A percentile compares a stretch with the other conserved stretches of the same genome.
phyloP scores from a whole-genome alignment of 163 green algal species.

The Picocystis sp. region DNA sequence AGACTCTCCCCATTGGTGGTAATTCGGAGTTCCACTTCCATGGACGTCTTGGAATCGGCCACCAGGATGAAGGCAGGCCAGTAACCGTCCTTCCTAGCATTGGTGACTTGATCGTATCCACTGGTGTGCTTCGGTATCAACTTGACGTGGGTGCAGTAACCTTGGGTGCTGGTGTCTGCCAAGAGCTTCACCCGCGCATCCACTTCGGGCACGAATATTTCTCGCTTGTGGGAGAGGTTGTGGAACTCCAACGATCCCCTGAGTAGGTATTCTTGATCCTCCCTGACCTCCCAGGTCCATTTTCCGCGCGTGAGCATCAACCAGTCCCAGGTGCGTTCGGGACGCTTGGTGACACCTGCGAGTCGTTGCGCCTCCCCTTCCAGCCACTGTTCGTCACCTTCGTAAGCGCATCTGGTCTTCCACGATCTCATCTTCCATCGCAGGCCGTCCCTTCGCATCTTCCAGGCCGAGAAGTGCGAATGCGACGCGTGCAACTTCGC shows the following conservation, averaged over 20 bases:
- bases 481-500: too few species aligned
- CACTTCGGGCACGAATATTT: slow-evolving; percentile 20
- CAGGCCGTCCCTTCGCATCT: too few species aligned
- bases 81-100: slow-evolving; percentile 17
- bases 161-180: not conserved
- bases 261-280: slow-evolving; percentile 8
- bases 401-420: too few species aligned
- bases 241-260: slow-evolving; percentile 11
- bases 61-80: slow-evolving; percentile 20
- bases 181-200: slow-evolving; percentile 9
- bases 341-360: too few species aligned
- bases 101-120: slow-evolving; percentile 7
- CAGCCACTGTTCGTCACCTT: too few species aligned
- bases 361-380: too few species aligned
- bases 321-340: slow-evolving; percentile 3
- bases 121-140: slow-evolving; percentile 7
- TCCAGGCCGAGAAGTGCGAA: too few species aligned
- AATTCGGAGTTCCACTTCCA: slow-evolving; percentile 10
- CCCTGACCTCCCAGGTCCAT: slow-evolving; percentile 10
- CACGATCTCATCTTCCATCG: too few species aligned
- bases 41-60: slow-evolving; percentile 7
- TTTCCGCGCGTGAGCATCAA: slow-evolving; percentile 19
- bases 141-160: slow-evolving; percentile 3
- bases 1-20: slow-evolving; percentile 1
- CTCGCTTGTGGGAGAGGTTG: slow-evolving; percentile 9